Percentiles rank a stretch among this genome's conserved stretches.
These are phyloP conservation scores for Phaeoacremonium minimum DNA, from an alignment of 2,329 filamentous ascomycete genomes.

Conservation along the genomic window DNA sequence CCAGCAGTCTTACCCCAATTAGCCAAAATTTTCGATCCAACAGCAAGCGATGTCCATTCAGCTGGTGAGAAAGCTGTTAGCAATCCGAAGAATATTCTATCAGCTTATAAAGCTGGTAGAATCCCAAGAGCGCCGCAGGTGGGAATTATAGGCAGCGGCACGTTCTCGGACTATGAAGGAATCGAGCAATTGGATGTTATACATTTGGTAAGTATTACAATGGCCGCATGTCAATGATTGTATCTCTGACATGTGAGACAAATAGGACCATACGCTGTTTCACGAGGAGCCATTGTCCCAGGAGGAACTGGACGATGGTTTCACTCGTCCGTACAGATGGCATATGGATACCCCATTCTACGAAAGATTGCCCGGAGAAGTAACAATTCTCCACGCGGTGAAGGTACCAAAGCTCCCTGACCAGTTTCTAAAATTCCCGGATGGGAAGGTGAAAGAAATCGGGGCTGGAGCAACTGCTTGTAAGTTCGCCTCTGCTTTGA, in stretches of 20 bases:
- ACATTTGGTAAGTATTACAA: not conserved
- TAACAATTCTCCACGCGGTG: conserved; percentile 9
- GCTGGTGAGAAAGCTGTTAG: not conserved
- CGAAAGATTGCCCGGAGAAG: conserved; percentile 20
- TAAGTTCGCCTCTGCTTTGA: too few species aligned
- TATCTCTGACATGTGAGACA: not conserved
- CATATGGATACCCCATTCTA: conserved; percentile 23
- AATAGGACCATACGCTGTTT: too few species aligned
- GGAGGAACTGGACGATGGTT: conserved; percentile 11
- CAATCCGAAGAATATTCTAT: not conserved
- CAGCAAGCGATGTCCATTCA: not conserved
- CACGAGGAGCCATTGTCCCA: conserved; percentile 7
- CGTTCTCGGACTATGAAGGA: not conserved
- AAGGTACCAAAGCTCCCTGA: not conserved
- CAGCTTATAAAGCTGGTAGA: not conserved
- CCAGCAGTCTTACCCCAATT: not conserved
- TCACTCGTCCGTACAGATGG: conserved; percentile 21
- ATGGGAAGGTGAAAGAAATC: not conserved
- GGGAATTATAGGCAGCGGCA: not conserved
- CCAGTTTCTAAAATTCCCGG: not conserved
- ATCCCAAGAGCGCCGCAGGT: not conserved
- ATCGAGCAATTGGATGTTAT: not conserved
- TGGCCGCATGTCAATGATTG: not conserved
- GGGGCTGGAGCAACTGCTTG: not conserved
- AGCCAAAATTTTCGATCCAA: not conserved